Evolutionary conservation across 768 basidiomycete genomes (phyloP).

Genomic region (Panaeolus cyanescens): DNA sequence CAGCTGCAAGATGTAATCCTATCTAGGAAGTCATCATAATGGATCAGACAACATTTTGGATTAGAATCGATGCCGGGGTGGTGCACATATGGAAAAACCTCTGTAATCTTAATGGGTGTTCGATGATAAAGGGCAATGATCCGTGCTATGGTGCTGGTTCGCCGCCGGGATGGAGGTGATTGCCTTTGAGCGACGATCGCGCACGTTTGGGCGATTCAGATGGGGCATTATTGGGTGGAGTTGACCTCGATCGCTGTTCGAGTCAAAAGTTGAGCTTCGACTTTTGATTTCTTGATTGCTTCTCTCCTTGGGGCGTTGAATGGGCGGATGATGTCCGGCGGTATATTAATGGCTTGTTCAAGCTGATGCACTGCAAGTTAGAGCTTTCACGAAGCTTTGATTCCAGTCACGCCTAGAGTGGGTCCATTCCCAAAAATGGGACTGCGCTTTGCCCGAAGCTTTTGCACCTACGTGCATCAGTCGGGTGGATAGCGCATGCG

Average conservation of each 20-base stretch:
- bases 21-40: neutral
- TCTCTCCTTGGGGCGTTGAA: neutral
- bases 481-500: neutral
- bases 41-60: neutral
- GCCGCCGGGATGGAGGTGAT: neutral
- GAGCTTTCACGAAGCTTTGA: neutral
- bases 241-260: neutral
- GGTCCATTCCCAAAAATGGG: neutral
- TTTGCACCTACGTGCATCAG: neutral
- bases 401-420: too few species aligned
- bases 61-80: neutral
- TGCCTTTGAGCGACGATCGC: neutral
- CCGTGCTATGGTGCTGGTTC: neutral
- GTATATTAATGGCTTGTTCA: neutral
- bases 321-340: conserved; percentile 1
- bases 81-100: neutral
- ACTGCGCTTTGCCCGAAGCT: neutral
- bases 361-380: neutral
- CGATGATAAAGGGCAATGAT: neutral
- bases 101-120: neutral
- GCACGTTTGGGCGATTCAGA: conserved; percentile 1
- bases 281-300: conserved; percentile 2
- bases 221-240: neutral
- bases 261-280: neutral
- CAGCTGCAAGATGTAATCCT: conserved; percentile 38